Conservation (phyloP, 306 rosid genomes). For the Cucumis melo region DNA sequence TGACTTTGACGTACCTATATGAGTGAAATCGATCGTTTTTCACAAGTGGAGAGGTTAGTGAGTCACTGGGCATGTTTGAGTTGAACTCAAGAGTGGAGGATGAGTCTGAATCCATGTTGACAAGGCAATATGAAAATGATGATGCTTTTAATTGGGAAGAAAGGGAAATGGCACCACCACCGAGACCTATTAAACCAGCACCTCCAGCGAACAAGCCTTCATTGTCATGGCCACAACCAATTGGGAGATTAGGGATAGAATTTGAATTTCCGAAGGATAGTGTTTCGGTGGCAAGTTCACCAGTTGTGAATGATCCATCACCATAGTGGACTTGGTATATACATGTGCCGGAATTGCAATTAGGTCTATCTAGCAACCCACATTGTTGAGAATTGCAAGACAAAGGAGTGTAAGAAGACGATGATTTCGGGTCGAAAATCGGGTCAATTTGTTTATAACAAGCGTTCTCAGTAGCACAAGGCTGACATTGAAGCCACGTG, state of each 20-base stretch:
- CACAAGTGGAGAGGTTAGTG: conserved; percentile 32
- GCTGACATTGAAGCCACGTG: conserved; percentile 77
- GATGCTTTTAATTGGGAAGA: conserved; percentile 44
- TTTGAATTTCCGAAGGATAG: conserved; percentile 47
- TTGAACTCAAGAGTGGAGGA: conserved; percentile 79
- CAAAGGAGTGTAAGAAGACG: conserved; percentile 30
- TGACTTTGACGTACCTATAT: conserved; percentile 38
- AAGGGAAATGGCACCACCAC: conserved; percentile 53
- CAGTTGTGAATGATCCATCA: conserved; percentile 76
- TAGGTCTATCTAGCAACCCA: conserved; percentile 12
- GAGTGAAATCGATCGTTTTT: conserved; percentile 16
- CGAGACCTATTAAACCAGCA: conserved; percentile 78
- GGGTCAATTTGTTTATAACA: conserved; percentile 85
- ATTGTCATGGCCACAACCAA: conserved; percentile 82
- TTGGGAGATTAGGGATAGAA: conserved; percentile 18
- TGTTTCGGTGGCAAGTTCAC: conserved; percentile 51
- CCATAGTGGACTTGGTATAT: conserved; percentile 69
- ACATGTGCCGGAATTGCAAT: conserved; percentile 31
- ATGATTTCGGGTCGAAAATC: conserved; percentile 40
- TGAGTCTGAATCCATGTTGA: conserved; percentile 41
- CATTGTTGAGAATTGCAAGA: conserved; percentile 46
- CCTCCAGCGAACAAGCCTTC: conserved; percentile 58
- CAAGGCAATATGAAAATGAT: conserved; percentile 71
- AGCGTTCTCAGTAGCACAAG: conserved; percentile 25
- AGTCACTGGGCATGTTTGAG: conserved; percentile 40